Conservation (phyloP, 2,329 filamentous ascomycete species). For the Zymoseptoria pseudotritici region DNA sequence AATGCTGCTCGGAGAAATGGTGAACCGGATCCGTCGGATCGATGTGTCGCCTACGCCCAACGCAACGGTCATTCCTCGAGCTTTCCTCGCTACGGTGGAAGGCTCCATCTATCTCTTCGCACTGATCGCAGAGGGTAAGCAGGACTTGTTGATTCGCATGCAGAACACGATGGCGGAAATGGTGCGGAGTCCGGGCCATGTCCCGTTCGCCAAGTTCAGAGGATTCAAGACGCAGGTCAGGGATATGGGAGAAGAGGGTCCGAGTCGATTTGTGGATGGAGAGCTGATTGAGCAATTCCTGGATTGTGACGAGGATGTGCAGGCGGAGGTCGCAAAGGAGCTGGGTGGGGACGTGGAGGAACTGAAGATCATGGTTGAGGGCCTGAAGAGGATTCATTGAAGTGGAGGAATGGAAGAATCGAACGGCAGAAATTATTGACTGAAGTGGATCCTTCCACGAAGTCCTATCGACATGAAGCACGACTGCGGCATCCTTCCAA, state of each 20-base stretch:
- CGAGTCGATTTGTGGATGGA: constrained; percentile 83
- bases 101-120: constrained; percentile 88
- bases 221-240: constrained; percentile 68
- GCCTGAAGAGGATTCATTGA: constrained; percentile 44
- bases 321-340: constrained; percentile 46
- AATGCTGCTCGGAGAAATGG: constrained; percentile 82
- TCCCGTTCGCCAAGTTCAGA: constrained; percentile 73
- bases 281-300: constrained; percentile 84
- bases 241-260: constrained; percentile 56
- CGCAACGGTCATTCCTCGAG: constrained; percentile 67
- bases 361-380: constrained; percentile 54
- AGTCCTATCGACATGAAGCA: not conserved
- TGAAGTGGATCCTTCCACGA: not conserved
- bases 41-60: constrained; percentile 57
- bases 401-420: not conserved
- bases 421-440: not conserved
- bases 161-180: constrained; percentile 63
- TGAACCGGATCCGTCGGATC: constrained; percentile 77
- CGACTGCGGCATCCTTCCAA: not conserved
- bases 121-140: constrained; percentile 62
- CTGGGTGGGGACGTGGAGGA: constrained; percentile 49
- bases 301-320: constrained; percentile 55
- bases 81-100: constrained; percentile 86
- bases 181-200: constrained; percentile 61
- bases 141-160: constrained; percentile 75